Evolutionary conservation across 352 stramenopile genomes (phyloP).

Genomic region (Saprolegnia diclina): DNA sequence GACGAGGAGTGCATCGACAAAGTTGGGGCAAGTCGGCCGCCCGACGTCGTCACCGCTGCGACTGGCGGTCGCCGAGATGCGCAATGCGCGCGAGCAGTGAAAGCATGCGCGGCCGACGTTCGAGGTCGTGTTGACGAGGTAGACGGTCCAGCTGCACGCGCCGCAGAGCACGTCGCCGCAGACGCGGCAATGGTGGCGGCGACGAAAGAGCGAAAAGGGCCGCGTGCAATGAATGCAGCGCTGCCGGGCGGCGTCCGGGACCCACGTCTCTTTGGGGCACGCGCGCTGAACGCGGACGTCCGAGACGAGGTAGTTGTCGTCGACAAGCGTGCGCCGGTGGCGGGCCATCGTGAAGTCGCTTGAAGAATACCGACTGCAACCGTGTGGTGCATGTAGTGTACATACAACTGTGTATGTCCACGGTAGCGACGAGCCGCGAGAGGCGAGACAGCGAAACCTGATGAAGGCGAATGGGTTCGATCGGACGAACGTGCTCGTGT

Average conservation of each 20-base stretch:
- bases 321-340: no score
- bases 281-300: no score
- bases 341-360: no score
- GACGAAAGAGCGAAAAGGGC: slow-evolving; percentile 39
- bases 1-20: not conserved
- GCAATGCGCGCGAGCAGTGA: not conserved
- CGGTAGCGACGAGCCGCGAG: no score
- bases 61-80: not conserved
- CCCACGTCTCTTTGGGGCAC: slow-evolving; percentile 31
- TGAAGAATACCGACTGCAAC: no score
- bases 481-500: no score
- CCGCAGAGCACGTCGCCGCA: slow-evolving; percentile 73
- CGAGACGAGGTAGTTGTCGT: no score
- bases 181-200: slow-evolving; percentile 70
- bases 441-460: no score
- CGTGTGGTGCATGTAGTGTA: no score
- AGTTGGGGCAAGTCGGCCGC: not conserved
- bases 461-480: no score
- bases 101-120: slow-evolving; percentile 5
- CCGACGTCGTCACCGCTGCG: not conserved
- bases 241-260: slow-evolving; percentile 47
- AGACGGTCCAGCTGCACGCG: slow-evolving; percentile 34
- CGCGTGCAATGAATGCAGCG: slow-evolving; percentile 40
- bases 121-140: not conserved
- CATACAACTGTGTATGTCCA: no score